phyloP scores from a whole-genome alignment of 495 filamentous ascomycete species.

The Sporormia fimetaria region DNA sequence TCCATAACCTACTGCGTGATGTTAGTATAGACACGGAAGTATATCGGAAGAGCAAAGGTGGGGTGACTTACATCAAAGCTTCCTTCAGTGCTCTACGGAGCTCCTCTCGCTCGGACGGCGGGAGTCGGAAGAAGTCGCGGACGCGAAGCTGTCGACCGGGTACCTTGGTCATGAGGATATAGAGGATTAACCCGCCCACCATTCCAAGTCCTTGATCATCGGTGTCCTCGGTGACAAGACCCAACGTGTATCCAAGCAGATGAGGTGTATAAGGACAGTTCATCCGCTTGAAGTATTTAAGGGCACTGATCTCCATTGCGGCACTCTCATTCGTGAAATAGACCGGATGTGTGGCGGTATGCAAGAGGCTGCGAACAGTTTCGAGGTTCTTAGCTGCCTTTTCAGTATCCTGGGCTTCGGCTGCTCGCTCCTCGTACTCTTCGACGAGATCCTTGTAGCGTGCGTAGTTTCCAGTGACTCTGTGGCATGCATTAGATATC shows the following conservation, averaged over 20 bases:
- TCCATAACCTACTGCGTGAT: not conserved
- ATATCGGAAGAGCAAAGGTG: not conserved
- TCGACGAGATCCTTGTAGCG: not conserved
- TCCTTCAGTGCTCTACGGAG: constrained; percentile 3
- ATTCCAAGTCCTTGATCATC: not conserved
- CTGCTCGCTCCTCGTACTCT: not conserved
- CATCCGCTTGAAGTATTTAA: not conserved
- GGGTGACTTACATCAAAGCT: constrained; percentile 1
- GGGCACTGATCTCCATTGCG: not conserved
- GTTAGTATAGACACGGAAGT: not conserved
- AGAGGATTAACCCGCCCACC: not conserved
- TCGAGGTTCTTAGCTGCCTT: too few species aligned
- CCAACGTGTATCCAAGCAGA: not conserved
- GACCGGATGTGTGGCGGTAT: not conserved
- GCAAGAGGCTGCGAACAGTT: too few species aligned
- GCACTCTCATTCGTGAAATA: not conserved
- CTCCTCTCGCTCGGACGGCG: not conserved
- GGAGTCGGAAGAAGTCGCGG: not conserved
- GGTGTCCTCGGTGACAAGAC: not conserved
- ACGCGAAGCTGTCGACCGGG: not conserved
- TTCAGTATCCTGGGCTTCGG: too few species aligned
- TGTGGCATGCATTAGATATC: not conserved
- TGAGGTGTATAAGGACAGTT: not conserved
- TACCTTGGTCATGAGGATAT: constrained; percentile 9
- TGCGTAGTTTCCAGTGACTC: not conserved